Evolutionary conservation across 2,329 filamentous ascomycete species (phyloP), one percentile per base, ranked within the genome.

Genomic region (Exophiala bonariae): DNA sequence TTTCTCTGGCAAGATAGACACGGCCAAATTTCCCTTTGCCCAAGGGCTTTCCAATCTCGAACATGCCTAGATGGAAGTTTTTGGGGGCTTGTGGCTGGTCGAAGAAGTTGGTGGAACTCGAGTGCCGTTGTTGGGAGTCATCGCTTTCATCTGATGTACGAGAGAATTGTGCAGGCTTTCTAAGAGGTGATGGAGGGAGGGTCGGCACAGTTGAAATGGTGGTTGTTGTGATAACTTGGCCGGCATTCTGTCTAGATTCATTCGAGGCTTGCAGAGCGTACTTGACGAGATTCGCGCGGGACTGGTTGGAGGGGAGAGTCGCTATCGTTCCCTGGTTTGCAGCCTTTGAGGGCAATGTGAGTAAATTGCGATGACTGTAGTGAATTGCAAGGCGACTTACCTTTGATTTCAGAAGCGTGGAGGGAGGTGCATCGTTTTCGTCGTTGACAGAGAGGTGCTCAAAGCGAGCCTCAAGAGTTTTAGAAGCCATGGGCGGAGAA

Each of bases 371-470:
- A n/a, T n/a, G n/a, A n/a, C n/a, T n/a, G 37, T 36, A 46, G 17
- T 19, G 10, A 23, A 20, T 4, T 14, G 10, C 20, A 16, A 16
- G 20, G 43, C 10, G 17, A 28, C 64, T 47, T 75, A 92, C 90
- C 83, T 95, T 95, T 52, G 81, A 69, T 71, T 95, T 95, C 58
- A 81, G 76, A 66, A 87, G 84, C 19, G 66, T 55, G 54, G 71
- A 74, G 54, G 81, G 76, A 44, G 72, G 72, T 23, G 74, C 70
- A 49, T 89, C 85, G 64, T 92, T 95, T 70, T 96, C 91, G 64
- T 96, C 91, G 60, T 87, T 86, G 54, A 96, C 88, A 16, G 87
- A 86, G 72, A 96, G 81, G 69, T 85, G 85, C 82, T 96, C 90
- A 64, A 97, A 89, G 61, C 88, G 87, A 70, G 87, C 77, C 73